These are phyloP conservation scores for Nidularia pulvinata DNA, from an alignment of 768 basidiomycete species.

Conservation along the genomic window DNA sequence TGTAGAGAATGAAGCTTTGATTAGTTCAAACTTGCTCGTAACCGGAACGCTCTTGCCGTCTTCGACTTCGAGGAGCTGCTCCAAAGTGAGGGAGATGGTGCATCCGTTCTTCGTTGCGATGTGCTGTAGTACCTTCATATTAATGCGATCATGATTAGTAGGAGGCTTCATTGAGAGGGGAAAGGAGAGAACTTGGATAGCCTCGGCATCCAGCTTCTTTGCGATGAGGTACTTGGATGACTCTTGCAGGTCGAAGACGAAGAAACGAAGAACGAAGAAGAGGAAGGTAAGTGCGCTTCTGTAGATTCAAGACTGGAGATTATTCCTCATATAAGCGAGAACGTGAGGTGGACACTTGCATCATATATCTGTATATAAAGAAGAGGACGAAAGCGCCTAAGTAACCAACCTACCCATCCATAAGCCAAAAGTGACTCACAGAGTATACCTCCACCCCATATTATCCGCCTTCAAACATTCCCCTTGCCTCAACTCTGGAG, in stretches of 20 bases:
- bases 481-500: slow-evolving; percentile 20
- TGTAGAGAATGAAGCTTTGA: slow-evolving; percentile 30
- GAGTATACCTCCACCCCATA: slow-evolving; percentile 62
- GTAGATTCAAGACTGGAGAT: slow-evolving; percentile 2
- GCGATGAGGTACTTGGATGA: slow-evolving; percentile 61
- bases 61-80: slow-evolving; percentile 33
- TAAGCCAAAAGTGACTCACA: too few species aligned
- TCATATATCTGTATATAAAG: slow-evolving; percentile 39
- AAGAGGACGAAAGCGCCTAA: too few species aligned
- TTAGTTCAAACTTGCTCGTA: slow-evolving; percentile 21
- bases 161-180: not conserved
- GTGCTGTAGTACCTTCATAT: slow-evolving; percentile 40
- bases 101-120: slow-evolving; percentile 48
- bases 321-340: not conserved
- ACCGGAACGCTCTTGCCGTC: slow-evolving; percentile 8
- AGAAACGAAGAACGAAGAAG: slow-evolving; percentile 53
- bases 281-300: slow-evolving; percentile 48
- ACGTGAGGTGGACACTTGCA: slow-evolving; percentile 29
- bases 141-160: not conserved
- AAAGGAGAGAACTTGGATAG: slow-evolving; percentile 33
- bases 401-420: too few species aligned
- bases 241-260: slow-evolving; percentile 60
- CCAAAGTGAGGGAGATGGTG: slow-evolving; percentile 40
- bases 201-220: slow-evolving; percentile 56
- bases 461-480: slow-evolving; percentile 48